phyloP scores from a whole-genome alignment of 495 filamentous ascomycete species.

The Bathelium albidoporum region DNA sequence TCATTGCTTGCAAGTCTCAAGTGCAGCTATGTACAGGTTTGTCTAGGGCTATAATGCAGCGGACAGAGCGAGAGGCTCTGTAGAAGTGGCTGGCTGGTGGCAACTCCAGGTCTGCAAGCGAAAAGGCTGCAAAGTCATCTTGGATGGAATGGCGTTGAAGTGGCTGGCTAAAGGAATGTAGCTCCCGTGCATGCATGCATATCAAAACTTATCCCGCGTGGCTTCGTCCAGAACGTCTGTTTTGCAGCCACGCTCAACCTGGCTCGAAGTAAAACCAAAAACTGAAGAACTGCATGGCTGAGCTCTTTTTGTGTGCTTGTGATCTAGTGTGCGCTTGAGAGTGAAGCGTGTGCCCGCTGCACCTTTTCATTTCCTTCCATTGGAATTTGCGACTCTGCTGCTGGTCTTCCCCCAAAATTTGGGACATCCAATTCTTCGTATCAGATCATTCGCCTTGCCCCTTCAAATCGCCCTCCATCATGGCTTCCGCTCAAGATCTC shows the following conservation, averaged over 20 bases:
- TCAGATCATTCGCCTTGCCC: not conserved
- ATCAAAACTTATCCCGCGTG: not conserved
- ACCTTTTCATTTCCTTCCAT: conserved; percentile 3
- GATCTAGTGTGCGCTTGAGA: not conserved
- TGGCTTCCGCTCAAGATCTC: conserved; percentile 2
- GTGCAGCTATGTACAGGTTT: not conserved
- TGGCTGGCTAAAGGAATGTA: not conserved
- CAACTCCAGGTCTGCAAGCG: not conserved
- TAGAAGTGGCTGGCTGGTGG: not conserved
- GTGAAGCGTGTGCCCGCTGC: conserved; percentile 1
- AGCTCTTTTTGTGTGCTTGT: not conserved
- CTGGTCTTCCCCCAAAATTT: not conserved
- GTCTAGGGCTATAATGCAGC: not conserved
- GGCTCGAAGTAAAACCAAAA: not conserved
- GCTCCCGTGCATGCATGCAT: not conserved
- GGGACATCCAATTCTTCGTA: not conserved
- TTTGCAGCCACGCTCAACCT: conserved; percentile 2
- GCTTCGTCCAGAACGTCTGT: conserved; percentile 1
- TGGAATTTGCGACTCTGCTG: not conserved
- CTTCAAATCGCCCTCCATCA: not conserved
- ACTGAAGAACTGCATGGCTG: not conserved
- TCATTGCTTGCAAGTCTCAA: not conserved
- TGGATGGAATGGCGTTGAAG: conserved; percentile 3
- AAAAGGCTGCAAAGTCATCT: conserved; percentile 3
- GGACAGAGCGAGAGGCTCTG: not conserved